These are phyloP conservation scores for Yarrowia divulgata DNA, from an alignment of 805 yeast species.

Conservation along the genomic window DNA sequence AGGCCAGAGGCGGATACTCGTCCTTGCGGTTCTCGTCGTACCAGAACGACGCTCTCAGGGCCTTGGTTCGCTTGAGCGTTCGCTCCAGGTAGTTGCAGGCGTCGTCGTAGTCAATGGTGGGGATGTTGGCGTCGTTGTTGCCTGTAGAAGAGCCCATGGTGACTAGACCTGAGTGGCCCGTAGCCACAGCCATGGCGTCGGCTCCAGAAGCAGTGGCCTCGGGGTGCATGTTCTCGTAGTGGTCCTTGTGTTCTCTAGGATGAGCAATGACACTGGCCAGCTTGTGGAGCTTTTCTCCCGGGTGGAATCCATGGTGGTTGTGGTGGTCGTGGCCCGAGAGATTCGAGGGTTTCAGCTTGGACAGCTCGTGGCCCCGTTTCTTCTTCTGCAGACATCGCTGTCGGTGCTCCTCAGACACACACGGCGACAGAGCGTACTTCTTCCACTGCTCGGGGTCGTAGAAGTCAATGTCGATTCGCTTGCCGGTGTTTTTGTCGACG, in stretches of 20 bases:
- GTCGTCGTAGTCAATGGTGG: slow-evolving; percentile 53
- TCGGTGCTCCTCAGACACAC: slow-evolving; percentile 56
- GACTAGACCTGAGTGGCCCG: slow-evolving; percentile 8
- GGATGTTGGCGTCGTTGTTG: slow-evolving; percentile 37
- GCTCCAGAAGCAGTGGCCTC: slow-evolving; percentile 24
- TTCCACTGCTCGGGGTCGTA: slow-evolving; percentile 85
- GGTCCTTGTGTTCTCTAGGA: slow-evolving; percentile 19
- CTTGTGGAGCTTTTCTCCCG: slow-evolving; percentile 23
- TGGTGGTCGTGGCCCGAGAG: slow-evolving; percentile 10
- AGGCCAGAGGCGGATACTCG: slow-evolving; percentile 81
- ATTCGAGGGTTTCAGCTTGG: background rate
- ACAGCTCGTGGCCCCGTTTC: background rate
- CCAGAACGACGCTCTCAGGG: slow-evolving; percentile 63
- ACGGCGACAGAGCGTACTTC: slow-evolving; percentile 74
- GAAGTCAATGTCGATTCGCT: slow-evolving; percentile 62
- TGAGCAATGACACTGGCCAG: slow-evolving; percentile 5
- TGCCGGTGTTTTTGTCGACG: slow-evolving; percentile 56
- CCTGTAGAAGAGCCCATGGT: slow-evolving; percentile 11
- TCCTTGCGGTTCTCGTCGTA: slow-evolving; percentile 57
- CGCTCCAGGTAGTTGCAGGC: slow-evolving; percentile 69
- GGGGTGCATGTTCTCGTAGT: slow-evolving; percentile 40
- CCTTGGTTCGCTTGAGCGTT: slow-evolving; percentile 65
- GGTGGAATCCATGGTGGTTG: background rate
- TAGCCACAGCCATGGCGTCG: slow-evolving; percentile 13
- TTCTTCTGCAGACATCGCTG: slow-evolving; percentile 38